A percentile compares a stretch with the other conserved stretches of the same genome.
These are phyloP conservation scores for Trichoderma oligosporum DNA, from an alignment of 2,329 filamentous ascomycete species.

Conservation along the genomic window DNA sequence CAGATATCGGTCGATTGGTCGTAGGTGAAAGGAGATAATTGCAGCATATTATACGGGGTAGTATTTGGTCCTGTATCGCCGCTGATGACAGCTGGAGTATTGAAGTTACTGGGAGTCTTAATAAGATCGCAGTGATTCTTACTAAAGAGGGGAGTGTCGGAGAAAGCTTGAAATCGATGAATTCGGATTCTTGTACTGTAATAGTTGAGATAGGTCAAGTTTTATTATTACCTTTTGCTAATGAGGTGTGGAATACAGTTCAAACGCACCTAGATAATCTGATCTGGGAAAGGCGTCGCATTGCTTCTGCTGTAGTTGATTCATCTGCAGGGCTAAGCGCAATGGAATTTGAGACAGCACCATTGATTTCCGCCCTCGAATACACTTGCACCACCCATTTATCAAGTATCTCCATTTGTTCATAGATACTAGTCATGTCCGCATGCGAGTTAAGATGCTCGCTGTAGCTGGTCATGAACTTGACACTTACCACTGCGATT, in stretches of 20 bases:
- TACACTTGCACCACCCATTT: background rate
- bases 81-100: background rate
- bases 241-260: too few species aligned
- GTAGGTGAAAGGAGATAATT: background rate
- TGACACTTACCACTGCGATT: background rate
- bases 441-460: background rate
- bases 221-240: background rate
- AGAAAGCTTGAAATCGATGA: background rate
- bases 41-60: background rate
- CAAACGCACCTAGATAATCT: background rate
- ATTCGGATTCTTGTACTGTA: background rate
- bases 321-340: background rate
- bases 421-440: background rate
- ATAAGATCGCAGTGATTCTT: background rate
- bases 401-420: background rate
- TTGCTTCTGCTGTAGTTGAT: background rate
- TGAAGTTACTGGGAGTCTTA: background rate
- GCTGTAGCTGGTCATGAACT: background rate
- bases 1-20: background rate
- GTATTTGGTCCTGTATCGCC: background rate
- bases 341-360: background rate
- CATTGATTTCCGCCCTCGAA: background rate
- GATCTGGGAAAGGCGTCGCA: background rate
- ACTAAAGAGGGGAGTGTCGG: background rate
- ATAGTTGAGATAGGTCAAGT: background rate